Base-by-base conservation (phyloP, 331 rosid genomes). In the Acacia pycnantha region DNA sequence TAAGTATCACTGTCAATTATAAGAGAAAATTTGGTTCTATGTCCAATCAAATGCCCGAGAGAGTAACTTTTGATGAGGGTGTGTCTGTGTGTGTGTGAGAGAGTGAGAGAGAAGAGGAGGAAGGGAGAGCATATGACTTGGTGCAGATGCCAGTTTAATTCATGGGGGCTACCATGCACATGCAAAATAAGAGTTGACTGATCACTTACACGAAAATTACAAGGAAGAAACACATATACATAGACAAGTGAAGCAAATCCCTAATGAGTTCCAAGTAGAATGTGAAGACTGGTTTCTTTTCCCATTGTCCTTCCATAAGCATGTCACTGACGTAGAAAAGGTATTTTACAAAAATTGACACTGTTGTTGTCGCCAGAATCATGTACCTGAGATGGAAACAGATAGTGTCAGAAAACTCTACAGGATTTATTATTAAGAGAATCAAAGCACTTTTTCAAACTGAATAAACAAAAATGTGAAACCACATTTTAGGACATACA, bases 251-350 rank as follows among this genome's bases (percentile, higher is more conserved):
- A 80, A 96, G 98, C 86, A 96, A 88, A 94, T 96, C 99, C 76
- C 97, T 91, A 19, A 96, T 76, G 76, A 96, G 98, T 83, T 96
- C 99, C 90, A 96, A 84, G 85, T 94, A 96, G 85, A 96, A 96
- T 12, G 98, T 96, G 88, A 91, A 96, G 84, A 96, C 93, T 29
- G 97, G 98, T 86, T 94, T 96, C 85, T 33, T 94, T 90, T 96
- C 99, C 98, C 99, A 96, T 66, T 96, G 99, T 78, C 97, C 98
- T 81, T 96, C 99, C 99, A 94, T 96, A 79, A 96, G 94, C 89
- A 91, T 88, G 88, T 96, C 99, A 70, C 84, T 89, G 46, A 96
- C 97, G 79, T 94, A 96, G 93, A 96, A 96, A 82, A 94, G 80
- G 69, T 94, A 96, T 87, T 96, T 96, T 33, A 94, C 93, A 80